Percentiles rank a stretch among this genome's conserved stretches.
These are phyloP conservation scores for Cladophialophora psammophila DNA, from an alignment of 2,329 filamentous ascomycete species.

Conservation along the genomic window DNA sequence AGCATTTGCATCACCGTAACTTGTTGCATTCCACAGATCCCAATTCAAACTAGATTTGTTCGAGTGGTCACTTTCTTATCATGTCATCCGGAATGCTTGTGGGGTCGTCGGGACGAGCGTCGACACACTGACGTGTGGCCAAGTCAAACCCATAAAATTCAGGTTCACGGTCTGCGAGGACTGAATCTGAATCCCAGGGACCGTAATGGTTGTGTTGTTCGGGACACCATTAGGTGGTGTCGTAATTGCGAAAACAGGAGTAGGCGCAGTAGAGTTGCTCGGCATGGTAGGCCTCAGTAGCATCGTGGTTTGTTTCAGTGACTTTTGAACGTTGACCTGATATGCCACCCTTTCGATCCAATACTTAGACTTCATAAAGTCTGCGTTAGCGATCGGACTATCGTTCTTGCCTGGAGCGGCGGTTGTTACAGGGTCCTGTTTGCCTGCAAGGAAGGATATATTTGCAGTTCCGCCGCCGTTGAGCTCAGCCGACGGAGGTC, in stretches of 20 bases:
- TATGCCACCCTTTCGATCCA: background rate
- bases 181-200: background rate
- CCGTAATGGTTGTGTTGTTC: background rate
- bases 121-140: conserved; percentile 3
- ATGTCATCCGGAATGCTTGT: background rate
- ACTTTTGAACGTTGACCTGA: background rate
- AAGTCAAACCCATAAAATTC: background rate
- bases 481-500: too few species aligned
- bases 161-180: conserved; percentile 7
- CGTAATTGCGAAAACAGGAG: too few species aligned
- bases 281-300: background rate
- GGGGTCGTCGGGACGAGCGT: background rate
- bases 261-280: background rate
- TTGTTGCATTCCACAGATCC: too few species aligned
- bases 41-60: too few species aligned
- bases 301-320: background rate
- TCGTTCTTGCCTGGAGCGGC: too few species aligned
- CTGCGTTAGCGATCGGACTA: background rate
- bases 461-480: background rate
- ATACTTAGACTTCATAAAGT: background rate
- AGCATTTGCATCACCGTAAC: too few species aligned
- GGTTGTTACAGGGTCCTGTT: too few species aligned
- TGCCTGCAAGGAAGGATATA: background rate
- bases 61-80: too few species aligned
- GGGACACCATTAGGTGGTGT: background rate